These are phyloP conservation scores for Jasminum sambac DNA, from an alignment of 257 asterid genomes.

Conservation along the genomic window DNA sequence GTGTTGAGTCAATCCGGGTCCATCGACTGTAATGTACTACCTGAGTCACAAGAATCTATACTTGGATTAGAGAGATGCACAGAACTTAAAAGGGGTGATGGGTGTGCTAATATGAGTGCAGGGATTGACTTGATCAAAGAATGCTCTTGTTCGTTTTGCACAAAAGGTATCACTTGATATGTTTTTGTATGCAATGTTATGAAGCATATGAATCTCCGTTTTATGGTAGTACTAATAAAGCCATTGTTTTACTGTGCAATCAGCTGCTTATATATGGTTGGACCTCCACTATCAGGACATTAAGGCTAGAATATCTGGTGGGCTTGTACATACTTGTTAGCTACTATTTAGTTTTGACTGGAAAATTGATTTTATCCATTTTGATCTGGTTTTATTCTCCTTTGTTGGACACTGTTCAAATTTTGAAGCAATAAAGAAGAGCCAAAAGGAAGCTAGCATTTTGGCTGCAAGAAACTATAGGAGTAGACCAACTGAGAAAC, in stretches of 20 bases:
- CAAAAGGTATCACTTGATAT: slow-evolving; percentile 52
- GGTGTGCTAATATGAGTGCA: slow-evolving; percentile 31
- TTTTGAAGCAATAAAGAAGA: slow-evolving; percentile 56
- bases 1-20: slow-evolving; percentile 68
- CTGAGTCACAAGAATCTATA: slow-evolving; percentile 75
- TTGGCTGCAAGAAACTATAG: slow-evolving; percentile 55
- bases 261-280: slow-evolving; percentile 82
- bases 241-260: slow-evolving; percentile 26
- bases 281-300: slow-evolving; percentile 85
- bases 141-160: slow-evolving; percentile 83
- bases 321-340: slow-evolving; percentile 16
- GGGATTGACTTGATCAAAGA: slow-evolving; percentile 46
- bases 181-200: not conserved
- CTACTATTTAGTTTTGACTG: slow-evolving; percentile 2
- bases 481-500: slow-evolving; percentile 31
- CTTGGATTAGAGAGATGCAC: slow-evolving; percentile 46
- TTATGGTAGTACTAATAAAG: slow-evolving; percentile 19
- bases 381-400: slow-evolving; percentile 1
- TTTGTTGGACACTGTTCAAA: slow-evolving; percentile 7
- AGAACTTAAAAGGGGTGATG: slow-evolving; percentile 37
- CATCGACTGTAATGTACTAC: slow-evolving; percentile 45
- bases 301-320: slow-evolving; percentile 73
- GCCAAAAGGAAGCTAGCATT: slow-evolving; percentile 74
- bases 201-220: slow-evolving; percentile 9
- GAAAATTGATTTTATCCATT: not conserved